Conservation (phyloP, 305 asterid genomes). For the Galium porrigens region DNA sequence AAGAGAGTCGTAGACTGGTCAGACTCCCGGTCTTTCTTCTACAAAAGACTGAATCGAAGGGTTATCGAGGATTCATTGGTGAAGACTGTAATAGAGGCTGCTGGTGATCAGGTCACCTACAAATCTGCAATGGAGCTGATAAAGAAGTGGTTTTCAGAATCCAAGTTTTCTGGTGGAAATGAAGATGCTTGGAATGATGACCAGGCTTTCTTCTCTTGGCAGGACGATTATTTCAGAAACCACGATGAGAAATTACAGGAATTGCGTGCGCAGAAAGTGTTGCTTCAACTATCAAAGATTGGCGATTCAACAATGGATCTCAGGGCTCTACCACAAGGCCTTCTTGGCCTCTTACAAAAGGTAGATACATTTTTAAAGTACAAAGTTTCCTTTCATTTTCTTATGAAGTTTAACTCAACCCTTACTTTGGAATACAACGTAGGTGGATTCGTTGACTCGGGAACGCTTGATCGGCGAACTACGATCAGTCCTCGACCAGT, state of each 20-base stretch:
- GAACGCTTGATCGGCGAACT: constrained; percentile 25
- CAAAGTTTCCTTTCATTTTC: not conserved
- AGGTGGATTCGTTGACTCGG: constrained; percentile 28
- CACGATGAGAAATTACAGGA: constrained; percentile 56
- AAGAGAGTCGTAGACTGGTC: constrained; percentile 67
- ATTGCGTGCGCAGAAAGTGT: constrained; percentile 46
- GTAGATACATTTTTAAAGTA: constrained; percentile 19
- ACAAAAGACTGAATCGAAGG: constrained; percentile 57
- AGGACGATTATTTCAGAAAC: constrained; percentile 41
- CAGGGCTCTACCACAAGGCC: constrained; percentile 65
- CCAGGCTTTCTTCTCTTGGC: constrained; percentile 62
- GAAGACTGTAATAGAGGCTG: constrained; percentile 55
- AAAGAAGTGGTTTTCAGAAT: constrained; percentile 62
- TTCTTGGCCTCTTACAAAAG: constrained; percentile 57
- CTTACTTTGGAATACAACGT: constrained; percentile 6
- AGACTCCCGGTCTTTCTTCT: constrained; percentile 57
- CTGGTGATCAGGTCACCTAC: constrained; percentile 53
- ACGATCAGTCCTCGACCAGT: constrained; percentile 16
- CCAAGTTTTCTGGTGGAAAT: constrained; percentile 29
- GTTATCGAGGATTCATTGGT: constrained; percentile 61
- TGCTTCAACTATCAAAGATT: constrained; percentile 47
- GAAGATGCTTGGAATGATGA: constrained; percentile 60
- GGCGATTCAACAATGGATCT: constrained; percentile 56
- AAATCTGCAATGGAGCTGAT: constrained; percentile 45
- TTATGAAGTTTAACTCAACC: not conserved